Evolutionary conservation across 2,329 filamentous ascomycete species (phyloP), one percentile per base, ranked within the genome.

Genomic region (Talaromyces sp.): DNA sequence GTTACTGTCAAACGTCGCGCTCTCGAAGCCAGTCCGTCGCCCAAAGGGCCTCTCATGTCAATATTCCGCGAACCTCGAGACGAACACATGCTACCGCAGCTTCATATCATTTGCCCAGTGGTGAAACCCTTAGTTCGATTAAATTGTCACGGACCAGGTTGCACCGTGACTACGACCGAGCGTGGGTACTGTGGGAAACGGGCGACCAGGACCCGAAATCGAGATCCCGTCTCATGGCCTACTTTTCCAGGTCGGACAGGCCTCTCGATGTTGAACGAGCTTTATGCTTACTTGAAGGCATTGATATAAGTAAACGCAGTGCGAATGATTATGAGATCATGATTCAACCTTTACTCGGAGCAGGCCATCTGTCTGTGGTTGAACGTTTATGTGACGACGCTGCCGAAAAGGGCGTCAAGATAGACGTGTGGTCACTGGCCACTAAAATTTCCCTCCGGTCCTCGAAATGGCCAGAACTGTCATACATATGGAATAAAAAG

Each of bases 221-320:
- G 37, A 66, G 61, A 31, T 63, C 66, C 25, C 61, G 63, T 48
- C 62, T 75, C 35, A 70, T 78, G 53, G 63, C 62, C 6, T 76
- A 73, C 62, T 62, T 81, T 11, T 71, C 73, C 7, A 63, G 61
- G n/a, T 80, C 79, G 10, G 59, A 64, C 41, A 62, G 68, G 11
- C 36, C 65, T 2, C 51, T 72, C 22, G 74, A 82, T 64, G 68
- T 74, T 13, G 71, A 73, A 58, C 75, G 78, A 48, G 70, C 73
- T 17, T 70, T 77, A 51, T 61, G 70, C n/a, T 60, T 84, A 8
- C 84, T 84, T 63, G 65, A 76, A 31, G 58, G 62, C 3, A 73
- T 82, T 25, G 65, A 72, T 3, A 22, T 60, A 1, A 56, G 70
- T 8, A 56, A 72, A 37, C 76, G 78, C 25, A 72, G 69, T 2